phyloP scores from a whole-genome alignment of 179 eudicot species.

The Silene coronaria region DNA sequence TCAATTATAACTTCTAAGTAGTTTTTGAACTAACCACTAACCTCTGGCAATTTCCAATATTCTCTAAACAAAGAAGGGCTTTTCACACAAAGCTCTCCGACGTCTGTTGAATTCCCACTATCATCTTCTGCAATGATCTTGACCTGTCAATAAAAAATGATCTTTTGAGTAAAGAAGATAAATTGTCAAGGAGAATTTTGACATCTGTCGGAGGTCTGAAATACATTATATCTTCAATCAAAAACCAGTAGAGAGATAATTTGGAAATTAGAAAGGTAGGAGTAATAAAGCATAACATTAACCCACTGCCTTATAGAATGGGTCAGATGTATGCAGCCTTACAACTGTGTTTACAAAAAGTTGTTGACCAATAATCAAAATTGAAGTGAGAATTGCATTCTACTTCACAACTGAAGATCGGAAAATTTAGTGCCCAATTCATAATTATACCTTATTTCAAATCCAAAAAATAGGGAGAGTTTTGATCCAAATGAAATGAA shows the following conservation, averaged over 20 bases:
- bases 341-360: background rate
- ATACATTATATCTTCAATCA: background rate
- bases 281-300: background rate
- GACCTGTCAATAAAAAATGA: conserved; percentile 40
- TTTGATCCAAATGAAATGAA: background rate
- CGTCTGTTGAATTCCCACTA: conserved; percentile 44
- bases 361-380: background rate
- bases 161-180: conserved; percentile 16
- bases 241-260: background rate
- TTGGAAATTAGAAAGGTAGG: conserved; percentile 7
- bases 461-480: background rate
- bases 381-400: background rate
- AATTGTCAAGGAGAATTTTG: conserved; percentile 9
- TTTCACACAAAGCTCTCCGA: conserved; percentile 88
- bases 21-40: conserved; percentile 18
- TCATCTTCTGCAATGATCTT: conserved; percentile 73
- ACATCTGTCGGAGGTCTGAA: background rate
- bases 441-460: background rate
- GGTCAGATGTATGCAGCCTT: background rate
- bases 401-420: background rate
- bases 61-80: conserved; percentile 93
- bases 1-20: background rate
- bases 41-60: conserved; percentile 96
- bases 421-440: background rate
- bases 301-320: background rate